These are phyloP conservation scores for Emydomyces testavorans DNA, from an alignment of 2,329 filamentous ascomycete species.

Conservation along the genomic window DNA sequence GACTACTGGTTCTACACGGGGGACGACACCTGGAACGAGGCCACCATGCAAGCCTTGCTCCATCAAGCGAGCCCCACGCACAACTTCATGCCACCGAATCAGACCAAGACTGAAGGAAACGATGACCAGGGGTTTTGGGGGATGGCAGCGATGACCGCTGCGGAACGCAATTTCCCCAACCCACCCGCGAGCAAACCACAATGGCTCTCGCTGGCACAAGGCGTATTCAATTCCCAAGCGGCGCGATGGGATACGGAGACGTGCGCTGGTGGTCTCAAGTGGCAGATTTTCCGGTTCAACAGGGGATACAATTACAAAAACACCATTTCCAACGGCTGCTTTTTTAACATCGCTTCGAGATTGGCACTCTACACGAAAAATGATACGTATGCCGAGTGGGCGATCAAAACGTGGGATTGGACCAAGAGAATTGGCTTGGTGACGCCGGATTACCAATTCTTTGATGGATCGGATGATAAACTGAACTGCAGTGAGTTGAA, in stretches of 20 bases:
- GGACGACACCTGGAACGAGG: constrained; percentile 58
- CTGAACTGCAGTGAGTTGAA: constrained; percentile 52
- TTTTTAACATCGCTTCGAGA: constrained; percentile 40
- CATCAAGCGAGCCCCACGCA: constrained; percentile 55
- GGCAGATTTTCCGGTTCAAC: constrained; percentile 59
- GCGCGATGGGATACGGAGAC: constrained; percentile 52
- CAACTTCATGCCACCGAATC: constrained; percentile 57
- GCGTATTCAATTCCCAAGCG: constrained; percentile 65
- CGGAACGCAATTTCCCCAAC: constrained; percentile 29
- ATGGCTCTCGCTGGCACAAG: constrained; percentile 62
- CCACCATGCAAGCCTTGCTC: constrained; percentile 52
- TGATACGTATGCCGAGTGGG: constrained; percentile 31
- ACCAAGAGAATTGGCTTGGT: constrained; percentile 36
- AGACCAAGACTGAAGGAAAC: constrained; percentile 26
- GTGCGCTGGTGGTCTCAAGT: constrained; percentile 63
- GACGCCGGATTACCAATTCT: constrained; percentile 36
- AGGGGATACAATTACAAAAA: constrained; percentile 43
- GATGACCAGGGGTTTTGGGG: constrained; percentile 36
- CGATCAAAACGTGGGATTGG: constrained; percentile 27
- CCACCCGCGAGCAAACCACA: constrained; percentile 41
- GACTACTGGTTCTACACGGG: constrained; percentile 81
- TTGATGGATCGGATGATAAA: constrained; percentile 41
- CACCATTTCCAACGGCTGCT: constrained; percentile 42
- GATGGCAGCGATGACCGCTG: constrained; percentile 29
- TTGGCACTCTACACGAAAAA: constrained; percentile 32